Conservation (phyloP, 1,284 basidiomycete species). For the Puccinia brachypodii region DNA sequence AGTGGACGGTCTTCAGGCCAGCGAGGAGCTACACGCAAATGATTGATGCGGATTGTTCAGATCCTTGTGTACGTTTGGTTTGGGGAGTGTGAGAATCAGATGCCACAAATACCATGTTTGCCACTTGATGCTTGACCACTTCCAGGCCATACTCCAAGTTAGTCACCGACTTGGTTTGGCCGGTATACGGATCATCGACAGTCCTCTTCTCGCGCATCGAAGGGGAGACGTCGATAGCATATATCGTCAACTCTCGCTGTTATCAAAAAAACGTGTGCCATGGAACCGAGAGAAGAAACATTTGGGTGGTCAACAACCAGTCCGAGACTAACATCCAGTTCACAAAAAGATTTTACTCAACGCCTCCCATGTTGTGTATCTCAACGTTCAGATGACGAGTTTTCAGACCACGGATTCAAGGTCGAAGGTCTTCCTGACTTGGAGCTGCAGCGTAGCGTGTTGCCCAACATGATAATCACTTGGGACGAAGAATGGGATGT, state of each 20-base stretch:
- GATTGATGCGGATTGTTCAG: not conserved
- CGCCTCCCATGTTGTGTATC: not conserved
- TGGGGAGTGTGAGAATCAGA: not conserved
- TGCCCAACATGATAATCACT: too few species aligned
- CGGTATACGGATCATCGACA: not conserved
- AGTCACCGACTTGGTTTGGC: conserved; percentile 1
- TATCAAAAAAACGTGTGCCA: not conserved
- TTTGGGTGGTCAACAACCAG: not conserved
- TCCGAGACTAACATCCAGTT: not conserved
- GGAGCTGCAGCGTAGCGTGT: too few species aligned
- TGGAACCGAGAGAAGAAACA: not conserved
- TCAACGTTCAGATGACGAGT: too few species aligned
- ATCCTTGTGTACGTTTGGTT: not conserved
- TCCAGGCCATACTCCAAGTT: conserved; percentile 34
- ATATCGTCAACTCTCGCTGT: conserved; percentile 44
- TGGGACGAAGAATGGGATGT: too few species aligned
- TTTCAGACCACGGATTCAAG: too few species aligned
- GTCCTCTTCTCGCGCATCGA: conserved; percentile 10
- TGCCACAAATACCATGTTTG: conserved; percentile 8
- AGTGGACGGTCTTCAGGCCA: conserved; percentile 44
- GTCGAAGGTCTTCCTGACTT: too few species aligned
- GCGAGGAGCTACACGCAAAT: conserved; percentile 17
- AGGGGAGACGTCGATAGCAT: conserved; percentile 30
- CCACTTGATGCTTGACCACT: conserved; percentile 32
- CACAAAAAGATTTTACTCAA: not conserved